Evolutionary conservation across 164 flowering plant genomes (phyloP), one percentile per base, ranked within the genome.

Genomic region (Buxus sempervirens): DNA sequence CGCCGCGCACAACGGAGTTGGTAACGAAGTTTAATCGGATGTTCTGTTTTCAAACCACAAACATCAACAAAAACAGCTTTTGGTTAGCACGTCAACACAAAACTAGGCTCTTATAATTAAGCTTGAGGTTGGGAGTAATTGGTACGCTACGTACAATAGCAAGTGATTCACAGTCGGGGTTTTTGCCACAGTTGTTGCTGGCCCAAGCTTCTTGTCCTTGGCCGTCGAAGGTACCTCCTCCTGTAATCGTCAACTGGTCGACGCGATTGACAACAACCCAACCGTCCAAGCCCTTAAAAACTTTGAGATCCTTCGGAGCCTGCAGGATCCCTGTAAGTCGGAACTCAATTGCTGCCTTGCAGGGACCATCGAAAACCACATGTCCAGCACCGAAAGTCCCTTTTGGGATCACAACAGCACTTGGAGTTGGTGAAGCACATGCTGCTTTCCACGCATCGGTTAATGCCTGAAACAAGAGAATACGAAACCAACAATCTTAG

Each of bases 221-320:
- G 42, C 82, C 86, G 32, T 83, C 82, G 24, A 81, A 79, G 23
- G 19, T 27, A 53, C 86, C 81, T 23, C 68, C 71, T 16, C 86
- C 86, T 0, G 65, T 63, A 1, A 83, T 0, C 1, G 75, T 76
- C 3, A 80, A 58, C 0, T 21, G 18, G 12, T 67, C 55, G 2
- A 81, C 24, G 16, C 53, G 20, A 10, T 49, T 36, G 68, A 84
- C 75, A 15, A 19, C 28, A 25, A 82, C 38, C 85, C 85, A 84
- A 16, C 66, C 72, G 12, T 68, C 81, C 4, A 57, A 10, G 38
- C 38, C 38, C 10, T 65, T 58, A 23, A 68, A 28, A 28, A 51
- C 67, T 9, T 18, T 27, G 15, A 36, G 58, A 28, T 75, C 78
- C 0, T 72, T 8, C 0, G 81, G 82, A 19, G 83, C 83, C 55